Base-by-base conservation (phyloP, 129 eudicot species). In the Chrysanthemum seticuspe region DNA sequence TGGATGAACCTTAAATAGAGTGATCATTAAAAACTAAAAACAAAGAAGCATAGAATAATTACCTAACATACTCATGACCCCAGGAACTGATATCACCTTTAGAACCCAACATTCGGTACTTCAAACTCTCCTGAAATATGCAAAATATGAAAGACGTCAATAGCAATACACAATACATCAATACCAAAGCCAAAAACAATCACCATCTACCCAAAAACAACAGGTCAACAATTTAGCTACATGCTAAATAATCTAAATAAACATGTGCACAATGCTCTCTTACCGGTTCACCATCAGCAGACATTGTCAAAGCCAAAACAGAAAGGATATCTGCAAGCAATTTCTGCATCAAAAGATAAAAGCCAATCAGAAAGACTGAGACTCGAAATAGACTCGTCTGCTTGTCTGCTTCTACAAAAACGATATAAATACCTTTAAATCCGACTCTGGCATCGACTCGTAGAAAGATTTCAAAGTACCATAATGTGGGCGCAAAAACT, bases 61-160 rank as follows among this genome's bases (percentile, higher is more conserved):
- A 95, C 99, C 99, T 90, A 54, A 95, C 96, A 85, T 95, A 95
- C 77, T 95, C 97, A 80, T 95, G 97, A n/a, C 99, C 99, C 99
- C 99, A 95, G 23, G 96, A 95, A 65, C 96, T 96, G 75, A 95
- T 95, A 80, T 95, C 97, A 76, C 97, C 99, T 83, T 90, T 91
- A 76, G 99, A 95, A 64, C 99, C 99, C 84, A 95, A 72, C 64
- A 95, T 77, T 36, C 97, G 85, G 80, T 88, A 95, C 81, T 86
- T 95, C 80, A 95, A 79, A 82, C 99, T 90, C 79, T 90, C 99
- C 96, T 89, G 86, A 61, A 73, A 80, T 52, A 82, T 62, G 63
- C 40, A 52, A 64, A 14, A 73, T 19, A 31, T 16, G 29, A 8
- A 79, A 65, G 6, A 75, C 13, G 8, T 60, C 49, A 71, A 62